Conservation (phyloP, 192 early-diverging fungal species). For the Coemansia sp. region DNA sequence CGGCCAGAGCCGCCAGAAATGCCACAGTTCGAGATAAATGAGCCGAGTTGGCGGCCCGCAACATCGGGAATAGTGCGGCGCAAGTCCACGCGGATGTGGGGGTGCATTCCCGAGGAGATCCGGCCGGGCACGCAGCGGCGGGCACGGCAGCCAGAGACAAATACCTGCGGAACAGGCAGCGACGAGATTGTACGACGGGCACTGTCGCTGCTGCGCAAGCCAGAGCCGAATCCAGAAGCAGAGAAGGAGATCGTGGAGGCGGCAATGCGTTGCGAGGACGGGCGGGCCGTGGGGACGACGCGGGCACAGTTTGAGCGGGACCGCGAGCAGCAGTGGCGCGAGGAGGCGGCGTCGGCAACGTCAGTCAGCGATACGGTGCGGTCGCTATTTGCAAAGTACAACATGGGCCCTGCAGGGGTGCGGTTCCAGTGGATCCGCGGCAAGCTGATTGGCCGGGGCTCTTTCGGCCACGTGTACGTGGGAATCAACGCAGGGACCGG, state of each 20-base stretch:
- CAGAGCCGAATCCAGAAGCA: conserved; percentile 47
- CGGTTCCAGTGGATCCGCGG: conserved; percentile 73
- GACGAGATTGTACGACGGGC: conserved; percentile 51
- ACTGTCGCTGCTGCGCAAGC: conserved; percentile 48
- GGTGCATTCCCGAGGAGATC: conserved; percentile 51
- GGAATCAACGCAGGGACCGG: conserved; percentile 70
- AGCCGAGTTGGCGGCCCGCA: background rate
- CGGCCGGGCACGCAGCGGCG: conserved; percentile 18
- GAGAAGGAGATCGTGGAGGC: conserved; percentile 52
- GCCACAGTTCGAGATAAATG: background rate
- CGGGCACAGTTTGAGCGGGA: conserved; percentile 47
- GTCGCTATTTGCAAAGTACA: conserved; percentile 45
- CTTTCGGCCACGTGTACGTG: conserved; percentile 75
- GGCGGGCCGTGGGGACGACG: conserved; percentile 33
- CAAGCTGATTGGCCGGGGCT: conserved; percentile 78
- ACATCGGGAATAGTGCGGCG: conserved; percentile 46
- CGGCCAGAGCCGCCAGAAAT: conserved; percentile 2
- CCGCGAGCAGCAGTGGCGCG: conserved; percentile 25
- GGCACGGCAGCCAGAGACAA: background rate
- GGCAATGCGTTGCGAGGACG: conserved; percentile 42
- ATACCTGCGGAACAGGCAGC: background rate
- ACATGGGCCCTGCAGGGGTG: conserved; percentile 30
- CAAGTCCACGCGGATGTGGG: conserved; percentile 56
- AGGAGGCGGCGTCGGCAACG: background rate
- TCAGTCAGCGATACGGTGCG: conserved; percentile 37